These are phyloP conservation scores for Bacidia rubella DNA, from an alignment of 495 filamentous ascomycete species.

Conservation along the genomic window DNA sequence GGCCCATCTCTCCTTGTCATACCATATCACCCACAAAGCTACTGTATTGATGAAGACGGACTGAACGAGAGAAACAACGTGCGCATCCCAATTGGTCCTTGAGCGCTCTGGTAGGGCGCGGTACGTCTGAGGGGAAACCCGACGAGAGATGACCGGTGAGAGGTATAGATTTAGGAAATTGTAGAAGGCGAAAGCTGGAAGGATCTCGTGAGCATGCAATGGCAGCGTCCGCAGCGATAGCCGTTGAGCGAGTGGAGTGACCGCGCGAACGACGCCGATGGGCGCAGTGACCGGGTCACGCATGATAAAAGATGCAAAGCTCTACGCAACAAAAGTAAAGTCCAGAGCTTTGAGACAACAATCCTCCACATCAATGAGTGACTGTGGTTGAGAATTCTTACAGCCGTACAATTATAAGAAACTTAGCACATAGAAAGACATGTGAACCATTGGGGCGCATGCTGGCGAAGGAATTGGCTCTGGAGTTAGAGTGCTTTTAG, in stretches of 20 bases:
- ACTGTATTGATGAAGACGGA: constrained; percentile 60
- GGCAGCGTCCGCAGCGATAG: constrained; percentile 58
- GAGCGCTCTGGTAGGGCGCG: constrained; percentile 49
- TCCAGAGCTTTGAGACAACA: too few species aligned
- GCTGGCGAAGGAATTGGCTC: too few species aligned
- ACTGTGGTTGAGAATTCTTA: too few species aligned
- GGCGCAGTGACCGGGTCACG: constrained; percentile 56
- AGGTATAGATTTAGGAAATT: constrained; percentile 56
- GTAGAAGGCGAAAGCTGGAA: constrained; percentile 64
- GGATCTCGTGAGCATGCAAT: constrained; percentile 78
- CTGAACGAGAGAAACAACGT: constrained; percentile 88
- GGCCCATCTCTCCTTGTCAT: constrained; percentile 57
- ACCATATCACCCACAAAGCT: constrained; percentile 71
- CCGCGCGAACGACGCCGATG: constrained; percentile 27
- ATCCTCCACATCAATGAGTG: too few species aligned
- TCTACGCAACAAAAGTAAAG: not conserved
- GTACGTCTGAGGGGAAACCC: constrained; percentile 61
- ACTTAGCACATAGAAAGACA: too few species aligned
- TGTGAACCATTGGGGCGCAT: too few species aligned
- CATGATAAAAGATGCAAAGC: constrained; percentile 27
- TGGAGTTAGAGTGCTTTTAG: too few species aligned
- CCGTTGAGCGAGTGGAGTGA: constrained; percentile 33
- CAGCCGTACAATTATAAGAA: too few species aligned
- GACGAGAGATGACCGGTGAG: constrained; percentile 58
- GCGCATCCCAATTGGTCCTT: constrained; percentile 87